phyloP scores from a whole-genome alignment of 768 basidiomycete genomes.

The Rhodotorula diobovata region DNA sequence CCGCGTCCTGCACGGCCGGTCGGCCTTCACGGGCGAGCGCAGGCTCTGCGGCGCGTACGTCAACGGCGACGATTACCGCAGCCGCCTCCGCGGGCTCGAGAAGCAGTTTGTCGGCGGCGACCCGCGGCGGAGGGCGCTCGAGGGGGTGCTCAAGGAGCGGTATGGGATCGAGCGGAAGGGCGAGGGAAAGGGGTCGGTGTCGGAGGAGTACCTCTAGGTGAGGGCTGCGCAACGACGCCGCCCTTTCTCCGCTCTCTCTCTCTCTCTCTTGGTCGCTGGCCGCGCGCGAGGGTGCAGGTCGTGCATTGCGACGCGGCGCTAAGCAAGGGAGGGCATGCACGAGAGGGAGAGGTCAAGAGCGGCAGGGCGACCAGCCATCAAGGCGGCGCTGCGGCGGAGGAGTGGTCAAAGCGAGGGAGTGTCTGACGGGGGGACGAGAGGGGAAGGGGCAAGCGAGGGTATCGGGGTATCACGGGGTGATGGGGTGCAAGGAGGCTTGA shows the following conservation, averaged over 20 bases:
- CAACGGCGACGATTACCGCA: conserved; percentile 81
- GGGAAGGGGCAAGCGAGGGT: background rate
- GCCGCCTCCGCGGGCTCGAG: conserved; percentile 55
- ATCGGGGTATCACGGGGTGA: background rate
- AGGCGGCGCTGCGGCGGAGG: too few relatives aligned
- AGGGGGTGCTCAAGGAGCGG: background rate
- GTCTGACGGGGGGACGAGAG: background rate
- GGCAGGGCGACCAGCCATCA: too few relatives aligned
- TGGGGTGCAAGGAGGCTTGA: background rate
- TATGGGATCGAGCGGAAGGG: background rate
- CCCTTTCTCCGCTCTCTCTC: too few relatives aligned
- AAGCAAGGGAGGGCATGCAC: too few relatives aligned
- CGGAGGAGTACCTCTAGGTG: conserved; percentile 10
- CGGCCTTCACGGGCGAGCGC: conserved; percentile 76
- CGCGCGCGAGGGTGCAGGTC: too few relatives aligned
- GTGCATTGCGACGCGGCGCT: too few relatives aligned
- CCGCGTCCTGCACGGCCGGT: conserved; percentile 89
- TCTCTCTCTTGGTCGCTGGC: too few relatives aligned
- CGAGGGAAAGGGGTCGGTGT: background rate
- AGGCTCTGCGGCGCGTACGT: conserved; percentile 96
- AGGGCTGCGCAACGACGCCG: background rate
- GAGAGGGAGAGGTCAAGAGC: too few relatives aligned
- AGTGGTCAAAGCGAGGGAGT: too few relatives aligned
- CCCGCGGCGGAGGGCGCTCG: background rate
- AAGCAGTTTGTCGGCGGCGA: conserved; percentile 34